phyloP scores from a whole-genome alignment of 2,329 filamentous ascomycete genomes.

The Pyrenochaeta sp. region DNA sequence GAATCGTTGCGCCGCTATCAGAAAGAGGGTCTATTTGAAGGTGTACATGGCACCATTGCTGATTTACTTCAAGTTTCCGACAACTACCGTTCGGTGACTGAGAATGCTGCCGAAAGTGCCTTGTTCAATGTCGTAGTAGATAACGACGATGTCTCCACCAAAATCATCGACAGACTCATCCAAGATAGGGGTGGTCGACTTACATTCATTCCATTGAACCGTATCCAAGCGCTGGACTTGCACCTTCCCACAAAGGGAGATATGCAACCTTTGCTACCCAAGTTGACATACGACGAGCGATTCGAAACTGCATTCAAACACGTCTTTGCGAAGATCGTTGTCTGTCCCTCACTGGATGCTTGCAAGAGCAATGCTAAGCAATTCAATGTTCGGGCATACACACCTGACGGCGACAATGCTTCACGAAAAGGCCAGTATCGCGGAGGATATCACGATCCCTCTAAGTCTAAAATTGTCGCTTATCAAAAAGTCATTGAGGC shows the following conservation, averaged over 20 bases:
- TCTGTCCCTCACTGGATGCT: slow-evolving; percentile 88
- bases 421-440: slow-evolving; percentile 96
- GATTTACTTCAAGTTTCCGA: slow-evolving; percentile 91
- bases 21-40: slow-evolving; percentile 78
- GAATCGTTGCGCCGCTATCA: slow-evolving; percentile 87
- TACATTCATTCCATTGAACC: slow-evolving; percentile 93
- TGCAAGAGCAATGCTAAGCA: slow-evolving; percentile 91
- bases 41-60: slow-evolving; percentile 90
- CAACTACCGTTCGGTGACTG: slow-evolving; percentile 85
- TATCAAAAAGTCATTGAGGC: slow-evolving; percentile 78
- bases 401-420: slow-evolving; percentile 90
- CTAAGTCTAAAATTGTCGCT: slow-evolving; percentile 85
- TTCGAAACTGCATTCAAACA: slow-evolving; percentile 91
- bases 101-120: slow-evolving; percentile 90
- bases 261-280: slow-evolving; percentile 85
- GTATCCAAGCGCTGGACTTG: slow-evolving; percentile 73
- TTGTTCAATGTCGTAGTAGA: slow-evolving; percentile 97
- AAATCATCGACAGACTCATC: slow-evolving; percentile 80
- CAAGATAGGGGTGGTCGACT: slow-evolving; percentile 83
- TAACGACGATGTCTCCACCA: slow-evolving; percentile 84
- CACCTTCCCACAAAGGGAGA: slow-evolving; percentile 88
- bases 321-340: slow-evolving; percentile 93
- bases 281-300: slow-evolving; percentile 77
- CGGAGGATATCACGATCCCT: slow-evolving; percentile 89
- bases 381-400: slow-evolving; percentile 91